Evolutionary conservation across 352 stramenopile genomes (phyloP).

Genomic region (Globisporangium cylindrosporum): DNA sequence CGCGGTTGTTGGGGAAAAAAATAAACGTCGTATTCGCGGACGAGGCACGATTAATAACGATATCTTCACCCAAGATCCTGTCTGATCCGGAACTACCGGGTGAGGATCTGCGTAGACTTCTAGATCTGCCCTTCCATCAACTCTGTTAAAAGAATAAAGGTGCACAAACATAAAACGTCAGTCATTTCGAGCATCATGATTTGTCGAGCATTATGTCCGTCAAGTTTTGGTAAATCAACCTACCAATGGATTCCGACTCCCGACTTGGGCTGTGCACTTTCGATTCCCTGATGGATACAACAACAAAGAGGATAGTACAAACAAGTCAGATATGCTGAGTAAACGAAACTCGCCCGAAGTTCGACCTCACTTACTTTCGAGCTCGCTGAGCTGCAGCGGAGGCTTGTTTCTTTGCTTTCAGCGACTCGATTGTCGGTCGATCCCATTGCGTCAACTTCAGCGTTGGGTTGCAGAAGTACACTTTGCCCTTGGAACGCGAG

Average conservation of each 20-base stretch:
- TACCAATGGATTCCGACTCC: constrained; percentile 43
- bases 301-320: not conserved
- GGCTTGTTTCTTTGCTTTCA: constrained; percentile 59
- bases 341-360: not conserved
- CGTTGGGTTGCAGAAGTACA: constrained; percentile 83
- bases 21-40: not conserved
- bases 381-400: constrained; percentile 40
- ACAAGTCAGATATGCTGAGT: constrained; percentile 4
- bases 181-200: not conserved
- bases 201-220: not conserved
- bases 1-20: not conserved
- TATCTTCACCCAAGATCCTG: not conserved
- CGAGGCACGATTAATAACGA: not conserved
- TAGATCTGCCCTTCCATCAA: constrained; percentile 73
- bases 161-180: constrained; percentile 3
- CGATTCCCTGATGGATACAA: constrained; percentile 22
- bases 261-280: constrained; percentile 29
- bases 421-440: constrained; percentile 61
- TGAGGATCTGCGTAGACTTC: not conserved
- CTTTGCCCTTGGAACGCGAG: constrained; percentile 82
- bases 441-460: constrained; percentile 82
- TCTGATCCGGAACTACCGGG: not conserved
- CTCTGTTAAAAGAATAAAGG: constrained; percentile 25
- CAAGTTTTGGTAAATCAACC: not conserved
- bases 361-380: constrained; percentile 23